phyloP scores from a whole-genome alignment of 2,329 filamentous ascomycete genomes.

The Penicillium sp. region DNA sequence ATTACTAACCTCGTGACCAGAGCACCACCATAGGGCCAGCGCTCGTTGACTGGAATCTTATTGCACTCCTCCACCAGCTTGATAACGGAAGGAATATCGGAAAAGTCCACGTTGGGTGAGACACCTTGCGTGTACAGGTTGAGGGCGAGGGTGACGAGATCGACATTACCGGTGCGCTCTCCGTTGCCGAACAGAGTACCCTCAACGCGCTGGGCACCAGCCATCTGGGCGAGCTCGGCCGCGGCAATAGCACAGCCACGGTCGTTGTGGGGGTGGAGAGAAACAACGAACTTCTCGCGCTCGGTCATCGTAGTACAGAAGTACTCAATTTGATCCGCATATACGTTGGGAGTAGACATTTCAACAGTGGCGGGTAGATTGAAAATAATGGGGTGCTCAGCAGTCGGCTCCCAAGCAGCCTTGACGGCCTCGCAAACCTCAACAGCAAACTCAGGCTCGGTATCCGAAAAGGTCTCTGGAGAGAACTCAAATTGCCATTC shows the following conservation, averaged over 20 bases:
- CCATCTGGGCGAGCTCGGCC: slow-evolving; percentile 93
- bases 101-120: slow-evolving; percentile 84
- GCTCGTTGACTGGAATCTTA: slow-evolving; percentile 89
- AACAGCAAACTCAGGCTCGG: slow-evolving; percentile 78
- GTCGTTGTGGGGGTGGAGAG: slow-evolving; percentile 93
- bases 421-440: slow-evolving; percentile 91
- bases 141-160: slow-evolving; percentile 86
- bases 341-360: slow-evolving; percentile 91
- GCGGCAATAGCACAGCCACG: slow-evolving; percentile 87
- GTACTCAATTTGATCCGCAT: slow-evolving; percentile 94
- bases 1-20: slow-evolving; percentile 7
- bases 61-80: slow-evolving; percentile 88
- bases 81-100: slow-evolving; percentile 81
- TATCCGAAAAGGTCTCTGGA: slow-evolving; percentile 78
- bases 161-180: slow-evolving; percentile 93
- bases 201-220: slow-evolving; percentile 90
- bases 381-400: slow-evolving; percentile 85
- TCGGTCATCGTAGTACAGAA: slow-evolving; percentile 86
- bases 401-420: slow-evolving; percentile 82
- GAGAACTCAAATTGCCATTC: slow-evolving; percentile 57
- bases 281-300: slow-evolving; percentile 83
- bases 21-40: slow-evolving; percentile 80
- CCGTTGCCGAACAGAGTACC: slow-evolving; percentile 94
- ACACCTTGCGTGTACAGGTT: slow-evolving; percentile 96
- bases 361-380: slow-evolving; percentile 96